Conservation (phyloP, 192 early-diverging fungal genomes). For the Physocladia obscura region DNA sequence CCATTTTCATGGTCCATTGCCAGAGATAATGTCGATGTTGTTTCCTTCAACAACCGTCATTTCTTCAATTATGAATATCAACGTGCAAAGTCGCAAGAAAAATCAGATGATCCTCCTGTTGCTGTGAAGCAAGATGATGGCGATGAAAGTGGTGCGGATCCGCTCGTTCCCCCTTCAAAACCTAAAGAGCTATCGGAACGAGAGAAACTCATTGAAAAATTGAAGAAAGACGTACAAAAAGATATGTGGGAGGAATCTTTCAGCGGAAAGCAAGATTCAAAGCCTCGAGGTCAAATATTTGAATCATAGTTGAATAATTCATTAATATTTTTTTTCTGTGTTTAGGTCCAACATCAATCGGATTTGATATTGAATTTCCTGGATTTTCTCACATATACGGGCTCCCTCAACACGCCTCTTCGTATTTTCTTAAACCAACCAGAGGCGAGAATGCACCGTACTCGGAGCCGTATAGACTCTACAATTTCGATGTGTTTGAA, state of each 20-base stretch:
- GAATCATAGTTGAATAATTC: background rate
- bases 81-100: slow-evolving; percentile 48
- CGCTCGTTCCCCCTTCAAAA: too few species aligned
- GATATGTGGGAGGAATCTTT: slow-evolving; percentile 90
- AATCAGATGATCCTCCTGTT: slow-evolving; percentile 18
- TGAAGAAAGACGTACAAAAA: slow-evolving; percentile 47
- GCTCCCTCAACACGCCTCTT: slow-evolving; percentile 89
- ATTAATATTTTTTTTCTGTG: background rate
- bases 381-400: slow-evolving; percentile 89
- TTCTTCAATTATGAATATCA: slow-evolving; percentile 84
- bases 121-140: background rate
- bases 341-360: slow-evolving; percentile 87
- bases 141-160: background rate
- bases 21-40: slow-evolving; percentile 52
- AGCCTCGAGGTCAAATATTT: slow-evolving; percentile 75
- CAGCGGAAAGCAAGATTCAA: slow-evolving; percentile 82
- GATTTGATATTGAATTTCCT: slow-evolving; percentile 87
- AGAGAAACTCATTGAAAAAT: slow-evolving; percentile 42
- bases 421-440: slow-evolving; percentile 87
- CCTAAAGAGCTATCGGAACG: slow-evolving; percentile 37
- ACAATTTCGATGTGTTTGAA: slow-evolving; percentile 98
- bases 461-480: slow-evolving; percentile 90
- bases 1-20: slow-evolving; percentile 67
- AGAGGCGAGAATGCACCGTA: slow-evolving; percentile 72
- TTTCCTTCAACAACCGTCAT: slow-evolving; percentile 80